phyloP scores from a whole-genome alignment of 805 yeast species.

The Komagataella mondaviorum region DNA sequence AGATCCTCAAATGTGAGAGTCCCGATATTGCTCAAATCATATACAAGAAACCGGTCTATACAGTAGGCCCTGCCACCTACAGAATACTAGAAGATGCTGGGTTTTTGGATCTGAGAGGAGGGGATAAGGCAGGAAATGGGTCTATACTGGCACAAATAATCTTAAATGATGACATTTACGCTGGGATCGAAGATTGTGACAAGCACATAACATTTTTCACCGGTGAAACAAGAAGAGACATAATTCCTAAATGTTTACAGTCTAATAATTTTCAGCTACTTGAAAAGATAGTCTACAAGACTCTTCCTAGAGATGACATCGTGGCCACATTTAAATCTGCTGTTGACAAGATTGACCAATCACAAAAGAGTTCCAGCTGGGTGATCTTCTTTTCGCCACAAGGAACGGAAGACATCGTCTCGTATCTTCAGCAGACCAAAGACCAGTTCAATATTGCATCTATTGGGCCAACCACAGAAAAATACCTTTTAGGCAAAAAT shows the following conservation, averaged over 20 bases:
- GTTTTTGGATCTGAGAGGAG: slow-evolving; percentile 59
- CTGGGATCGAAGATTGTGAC: slow-evolving; percentile 4
- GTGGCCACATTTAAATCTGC: slow-evolving; percentile 19
- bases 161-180: slow-evolving; percentile 17
- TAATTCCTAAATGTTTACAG: slow-evolving; percentile 51
- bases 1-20: slow-evolving; percentile 4
- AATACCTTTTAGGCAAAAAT: slow-evolving; percentile 36
- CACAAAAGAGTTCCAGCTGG: slow-evolving; percentile 32
- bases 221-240: slow-evolving; percentile 75
- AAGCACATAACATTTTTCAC: slow-evolving; percentile 57
- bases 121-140: slow-evolving; percentile 73
- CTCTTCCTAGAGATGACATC: slow-evolving; percentile 37
- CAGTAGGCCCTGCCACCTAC: slow-evolving; percentile 88
- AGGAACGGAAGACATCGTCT: slow-evolving; percentile 56
- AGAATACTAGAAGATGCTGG: slow-evolving; percentile 45
- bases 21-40: slow-evolving; percentile 15
- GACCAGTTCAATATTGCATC: slow-evolving; percentile 41
- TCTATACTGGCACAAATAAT: slow-evolving; percentile 52
- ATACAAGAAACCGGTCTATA: slow-evolving; percentile 45
- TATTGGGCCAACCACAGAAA: slow-evolving; percentile 87
- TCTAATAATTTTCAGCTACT: slow-evolving; percentile 27
- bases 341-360: slow-evolving; percentile 3
- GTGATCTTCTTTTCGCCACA: slow-evolving; percentile 85
- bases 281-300: slow-evolving; percentile 61
- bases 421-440: slow-evolving; percentile 19